phyloP scores from a whole-genome alignment of 352 stramenopile species.

The Globisporangium paroecandrum region DNA sequence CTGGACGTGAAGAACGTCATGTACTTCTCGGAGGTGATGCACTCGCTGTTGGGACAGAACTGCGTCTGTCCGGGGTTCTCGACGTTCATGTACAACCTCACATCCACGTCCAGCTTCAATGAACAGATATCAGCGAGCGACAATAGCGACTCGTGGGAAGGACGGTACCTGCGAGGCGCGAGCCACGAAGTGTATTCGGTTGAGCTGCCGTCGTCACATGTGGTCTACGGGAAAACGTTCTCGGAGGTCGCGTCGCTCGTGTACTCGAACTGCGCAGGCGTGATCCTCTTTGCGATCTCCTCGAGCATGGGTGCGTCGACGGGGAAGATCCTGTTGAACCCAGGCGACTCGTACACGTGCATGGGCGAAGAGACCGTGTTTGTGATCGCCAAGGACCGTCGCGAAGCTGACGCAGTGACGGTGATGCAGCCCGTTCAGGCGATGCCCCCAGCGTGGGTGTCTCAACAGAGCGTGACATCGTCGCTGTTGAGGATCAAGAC shows the following conservation, averaged over 20 bases:
- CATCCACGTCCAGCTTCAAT: conserved; percentile 73
- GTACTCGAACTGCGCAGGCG: conserved; percentile 69
- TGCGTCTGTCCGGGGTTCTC: conserved; percentile 84
- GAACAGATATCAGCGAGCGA: conserved; percentile 22
- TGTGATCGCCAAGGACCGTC: conserved; percentile 67
- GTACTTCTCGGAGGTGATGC: conserved; percentile 76
- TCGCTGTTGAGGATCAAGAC: conserved; percentile 13
- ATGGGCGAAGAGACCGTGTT: conserved; percentile 64
- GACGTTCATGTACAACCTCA: conserved; percentile 87
- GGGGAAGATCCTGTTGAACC: conserved; percentile 72
- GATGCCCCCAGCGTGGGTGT: conserved; percentile 25
- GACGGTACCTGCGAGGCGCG: conserved; percentile 67
- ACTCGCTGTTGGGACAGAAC: conserved; percentile 82
- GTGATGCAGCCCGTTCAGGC: conserved; percentile 14
- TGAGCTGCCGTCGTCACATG: conserved; percentile 41
- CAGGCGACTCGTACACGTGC: conserved; percentile 70
- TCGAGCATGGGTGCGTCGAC: conserved; percentile 18
- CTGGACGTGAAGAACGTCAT: conserved; percentile 75
- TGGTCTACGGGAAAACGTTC: conserved; percentile 71
- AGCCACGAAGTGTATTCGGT: conserved; percentile 83
- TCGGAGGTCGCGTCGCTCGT: conserved; percentile 72
- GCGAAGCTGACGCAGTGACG: conserved; percentile 44
- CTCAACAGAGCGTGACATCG: conserved; percentile 15
- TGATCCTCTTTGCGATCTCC: conserved; percentile 75
- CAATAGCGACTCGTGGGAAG: conserved; percentile 52